Conservation (phyloP, 2,329 filamentous ascomycete species). For the Alternaria postmessia region DNA sequence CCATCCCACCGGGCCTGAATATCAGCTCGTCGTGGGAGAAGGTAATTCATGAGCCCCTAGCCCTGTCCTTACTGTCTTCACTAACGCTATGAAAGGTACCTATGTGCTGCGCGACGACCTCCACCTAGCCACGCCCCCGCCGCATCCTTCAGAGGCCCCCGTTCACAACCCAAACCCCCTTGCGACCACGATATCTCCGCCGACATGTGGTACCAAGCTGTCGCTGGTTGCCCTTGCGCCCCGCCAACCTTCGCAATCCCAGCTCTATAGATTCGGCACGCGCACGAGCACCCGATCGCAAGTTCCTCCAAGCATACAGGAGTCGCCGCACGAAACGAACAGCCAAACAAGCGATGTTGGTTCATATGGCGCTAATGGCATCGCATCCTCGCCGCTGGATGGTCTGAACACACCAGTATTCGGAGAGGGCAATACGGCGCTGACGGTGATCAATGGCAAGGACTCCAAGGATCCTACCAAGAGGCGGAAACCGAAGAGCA, state of each 20-base stretch:
- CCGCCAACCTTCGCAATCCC: conserved; percentile 53
- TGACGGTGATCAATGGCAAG: conserved; percentile 68
- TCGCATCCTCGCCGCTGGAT: conserved; percentile 40
- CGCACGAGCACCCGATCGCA: conserved; percentile 52
- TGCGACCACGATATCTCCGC: conserved; percentile 83
- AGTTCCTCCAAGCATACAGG: conserved; percentile 58
- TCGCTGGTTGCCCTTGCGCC: conserved; percentile 77
- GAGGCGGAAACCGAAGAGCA: conserved; percentile 94
- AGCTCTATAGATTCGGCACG: conserved; percentile 53
- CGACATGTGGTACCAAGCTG: conserved; percentile 82
- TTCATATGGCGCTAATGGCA: conserved; percentile 52
- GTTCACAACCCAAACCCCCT: conserved; percentile 89
- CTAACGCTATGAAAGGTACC: conserved; percentile 67
- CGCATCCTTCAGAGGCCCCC: conserved; percentile 92
- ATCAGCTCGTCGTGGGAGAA: conserved; percentile 92
- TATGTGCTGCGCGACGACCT: conserved; percentile 92
- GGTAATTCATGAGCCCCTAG: conserved; percentile 60
- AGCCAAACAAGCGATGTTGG: conserved; percentile 57
- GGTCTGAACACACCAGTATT: conserved; percentile 69
- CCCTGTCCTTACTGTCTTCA: conserved; percentile 23
- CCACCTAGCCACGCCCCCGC: conserved; percentile 90
- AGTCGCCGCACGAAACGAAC: conserved; percentile 53
- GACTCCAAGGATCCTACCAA: conserved; percentile 73
- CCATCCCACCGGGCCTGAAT: conserved; percentile 81
- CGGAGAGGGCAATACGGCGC: conserved; percentile 82